Evolutionary conservation across 495 filamentous ascomycete genomes (phyloP), one percentile per base, ranked within the genome.

Genomic region (Annulohypoxylon nitens): DNA sequence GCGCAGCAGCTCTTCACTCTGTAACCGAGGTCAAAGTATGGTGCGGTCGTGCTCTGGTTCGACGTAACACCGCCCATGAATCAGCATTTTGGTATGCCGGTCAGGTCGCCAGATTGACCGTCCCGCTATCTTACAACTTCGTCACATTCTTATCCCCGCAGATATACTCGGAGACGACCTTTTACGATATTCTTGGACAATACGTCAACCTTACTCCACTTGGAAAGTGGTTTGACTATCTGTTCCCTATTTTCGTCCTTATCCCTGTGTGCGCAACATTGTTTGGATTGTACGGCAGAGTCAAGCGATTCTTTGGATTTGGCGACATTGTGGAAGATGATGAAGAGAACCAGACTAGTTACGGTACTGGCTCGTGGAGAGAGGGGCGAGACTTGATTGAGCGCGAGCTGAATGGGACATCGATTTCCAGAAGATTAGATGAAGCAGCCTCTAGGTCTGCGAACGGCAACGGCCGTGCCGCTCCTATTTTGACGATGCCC

Each of bases 311-410:
- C 45, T 87, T 94, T 69, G 94, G 95, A 7, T 94, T 95, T 76
- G 93, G 90, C 25, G 83, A 91, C 10, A 89, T 95, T 43, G 90
- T 93, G 45, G 91, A 93, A 26, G 90, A 92, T n/a, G 90, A 92
- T 36, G 90, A 92, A 59, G 85, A 90, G 39, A 90, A 89, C 37
- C 90, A 90, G 41, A 82, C 86, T 30, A 89, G 86, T 9, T 92
- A 90, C 64, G 94, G 94, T 34, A 88, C 89, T n/a, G 93, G 92
- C 23, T 89, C 91, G 14, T 99, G 96, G 96, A 86, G 95, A 37
- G 96, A 99, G 83, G 96, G 96, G 12, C 87, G 93, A n/a, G 93
- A 94, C 33, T 86, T 99, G 11, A 97, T 99, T 67, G 93, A 97
- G 67, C 89, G 95, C 12, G 96, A 99, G 77, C 78, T 97, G 16